Conservation (phyloP, 306 rosid species). For the Neltuma alba region DNA sequence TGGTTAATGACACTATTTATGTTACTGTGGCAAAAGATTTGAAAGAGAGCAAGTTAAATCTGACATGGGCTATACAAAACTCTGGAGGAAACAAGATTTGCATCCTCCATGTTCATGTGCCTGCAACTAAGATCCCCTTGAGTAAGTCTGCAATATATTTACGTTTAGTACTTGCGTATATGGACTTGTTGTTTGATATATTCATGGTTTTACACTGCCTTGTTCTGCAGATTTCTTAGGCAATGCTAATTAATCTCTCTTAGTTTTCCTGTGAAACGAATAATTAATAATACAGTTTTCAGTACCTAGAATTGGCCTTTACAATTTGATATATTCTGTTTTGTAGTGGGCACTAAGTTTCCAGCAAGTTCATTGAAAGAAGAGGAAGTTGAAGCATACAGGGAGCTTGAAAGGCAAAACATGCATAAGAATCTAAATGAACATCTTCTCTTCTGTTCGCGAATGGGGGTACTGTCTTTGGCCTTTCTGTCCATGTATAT, state of each 20-base stretch:
- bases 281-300: constrained; percentile 5
- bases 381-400: constrained; percentile 62
- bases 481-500: constrained; percentile 9
- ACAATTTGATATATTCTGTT: constrained; percentile 20
- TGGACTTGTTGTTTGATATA: constrained; percentile 13
- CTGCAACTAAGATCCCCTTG: constrained; percentile 73
- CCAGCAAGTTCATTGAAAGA: constrained; percentile 62
- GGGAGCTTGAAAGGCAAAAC: constrained; percentile 65
- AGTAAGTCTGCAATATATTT: constrained; percentile 52
- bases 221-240: constrained; percentile 13
- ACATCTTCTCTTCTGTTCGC: constrained; percentile 54
- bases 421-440: constrained; percentile 69
- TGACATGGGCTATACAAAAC: constrained; percentile 67
- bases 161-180: constrained; percentile 13
- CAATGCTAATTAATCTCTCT: constrained; percentile 11
- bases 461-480: constrained; percentile 64
- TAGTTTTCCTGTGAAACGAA: constrained; percentile 4
- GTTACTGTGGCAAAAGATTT: constrained; percentile 75
- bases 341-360: constrained; percentile 75
- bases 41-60: constrained; percentile 65
- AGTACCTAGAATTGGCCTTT: constrained; percentile 26
- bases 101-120: constrained; percentile 69
- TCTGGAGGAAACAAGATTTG: constrained; percentile 78
- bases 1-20: constrained; percentile 54
- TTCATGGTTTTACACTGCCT: constrained; percentile 7